A percentile compares a stretch with the other conserved stretches of the same genome.
phyloP scores from a whole-genome alignment of 2,329 filamentous ascomycete genomes.

The Alternaria sp. region DNA sequence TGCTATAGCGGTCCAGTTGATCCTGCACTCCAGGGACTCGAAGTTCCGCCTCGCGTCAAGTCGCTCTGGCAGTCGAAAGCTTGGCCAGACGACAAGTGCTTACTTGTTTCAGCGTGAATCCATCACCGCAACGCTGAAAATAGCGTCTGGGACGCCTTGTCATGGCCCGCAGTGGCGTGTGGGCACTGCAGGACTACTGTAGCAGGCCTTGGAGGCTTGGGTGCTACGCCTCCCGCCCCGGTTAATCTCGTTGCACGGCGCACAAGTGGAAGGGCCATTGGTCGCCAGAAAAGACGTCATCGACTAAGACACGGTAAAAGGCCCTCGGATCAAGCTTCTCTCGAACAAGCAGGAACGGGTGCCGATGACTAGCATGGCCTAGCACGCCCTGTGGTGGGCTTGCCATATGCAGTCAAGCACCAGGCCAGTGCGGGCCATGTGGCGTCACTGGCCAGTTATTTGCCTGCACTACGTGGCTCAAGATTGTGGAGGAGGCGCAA shows the following conservation, averaged over 20 bases:
- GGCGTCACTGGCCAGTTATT: constrained; percentile 37
- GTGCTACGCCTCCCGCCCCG: neutral
- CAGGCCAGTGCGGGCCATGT: constrained; percentile 23
- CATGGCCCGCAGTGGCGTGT: neutral
- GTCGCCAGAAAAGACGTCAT: constrained; percentile 8
- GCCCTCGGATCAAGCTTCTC: constrained; percentile 4
- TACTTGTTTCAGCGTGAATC: constrained; percentile 10
- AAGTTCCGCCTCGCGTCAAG: neutral
- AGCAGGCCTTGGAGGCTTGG: constrained; percentile 4
- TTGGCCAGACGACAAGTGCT: constrained; percentile 13
- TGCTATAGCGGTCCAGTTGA: neutral
- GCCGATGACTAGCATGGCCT: constrained; percentile 3
- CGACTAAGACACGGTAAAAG: neutral
- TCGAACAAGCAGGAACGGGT: constrained; percentile 2
- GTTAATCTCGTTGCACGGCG: neutral
- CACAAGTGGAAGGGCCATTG: neutral
- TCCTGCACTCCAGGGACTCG: constrained; percentile 7
- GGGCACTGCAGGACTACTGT: constrained; percentile 2
- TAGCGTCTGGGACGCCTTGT: constrained; percentile 3
- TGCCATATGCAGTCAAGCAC: constrained; percentile 28
- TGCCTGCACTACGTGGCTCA: constrained; percentile 30
- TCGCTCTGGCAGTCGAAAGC: constrained; percentile 9
- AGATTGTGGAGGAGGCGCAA: constrained; percentile 37
- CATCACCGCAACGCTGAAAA: constrained; percentile 8
- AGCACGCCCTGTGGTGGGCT: constrained; percentile 1